phyloP scores from a whole-genome alignment of 2,329 filamentous ascomycete species.

The Neopestalotiopsis sp. region DNA sequence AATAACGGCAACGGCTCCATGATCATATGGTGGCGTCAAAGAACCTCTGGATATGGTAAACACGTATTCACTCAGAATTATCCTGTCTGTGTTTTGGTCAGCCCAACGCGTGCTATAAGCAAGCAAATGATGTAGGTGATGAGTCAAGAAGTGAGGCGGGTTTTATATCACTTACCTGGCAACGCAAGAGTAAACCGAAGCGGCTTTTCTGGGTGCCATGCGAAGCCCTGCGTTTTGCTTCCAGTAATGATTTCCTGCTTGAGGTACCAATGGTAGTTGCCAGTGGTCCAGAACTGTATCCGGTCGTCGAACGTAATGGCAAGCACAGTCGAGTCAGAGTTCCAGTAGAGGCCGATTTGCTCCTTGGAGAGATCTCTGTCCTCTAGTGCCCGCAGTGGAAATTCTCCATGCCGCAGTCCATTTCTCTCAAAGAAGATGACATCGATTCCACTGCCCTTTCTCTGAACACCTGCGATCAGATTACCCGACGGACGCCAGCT shows the following conservation, averaged over 20 bases:
- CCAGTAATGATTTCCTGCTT: constrained; percentile 79
- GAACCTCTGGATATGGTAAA: constrained; percentile 74
- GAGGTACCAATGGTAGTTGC: constrained; percentile 97
- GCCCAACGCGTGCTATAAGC: neutral
- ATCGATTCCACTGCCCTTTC: constrained; percentile 70
- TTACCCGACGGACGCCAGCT: constrained; percentile 95
- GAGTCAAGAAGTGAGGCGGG: neutral
- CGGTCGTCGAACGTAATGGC: constrained; percentile 77
- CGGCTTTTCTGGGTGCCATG: constrained; percentile 88
- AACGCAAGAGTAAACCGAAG: constrained; percentile 67
- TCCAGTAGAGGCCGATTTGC: constrained; percentile 79
- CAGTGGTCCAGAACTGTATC: constrained; percentile 94
- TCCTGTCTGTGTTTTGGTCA: constrained; percentile 40
- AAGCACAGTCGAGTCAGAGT: constrained; percentile 87
- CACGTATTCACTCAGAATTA: constrained; percentile 69
- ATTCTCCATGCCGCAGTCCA: constrained; percentile 94
- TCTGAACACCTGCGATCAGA: constrained; percentile 84
- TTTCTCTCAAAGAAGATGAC: constrained; percentile 97
- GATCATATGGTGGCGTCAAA: constrained; percentile 72
- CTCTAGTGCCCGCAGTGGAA: constrained; percentile 73
- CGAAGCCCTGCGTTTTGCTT: constrained; percentile 39
- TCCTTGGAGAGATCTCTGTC: constrained; percentile 59
- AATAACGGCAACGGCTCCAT: constrained; percentile 80
- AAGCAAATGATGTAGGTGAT: constrained; percentile 12
- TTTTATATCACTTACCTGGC: constrained; percentile 44